These are phyloP conservation scores for Suillus ampliporus DNA, from an alignment of 768 basidiomycete species.

Conservation along the genomic window DNA sequence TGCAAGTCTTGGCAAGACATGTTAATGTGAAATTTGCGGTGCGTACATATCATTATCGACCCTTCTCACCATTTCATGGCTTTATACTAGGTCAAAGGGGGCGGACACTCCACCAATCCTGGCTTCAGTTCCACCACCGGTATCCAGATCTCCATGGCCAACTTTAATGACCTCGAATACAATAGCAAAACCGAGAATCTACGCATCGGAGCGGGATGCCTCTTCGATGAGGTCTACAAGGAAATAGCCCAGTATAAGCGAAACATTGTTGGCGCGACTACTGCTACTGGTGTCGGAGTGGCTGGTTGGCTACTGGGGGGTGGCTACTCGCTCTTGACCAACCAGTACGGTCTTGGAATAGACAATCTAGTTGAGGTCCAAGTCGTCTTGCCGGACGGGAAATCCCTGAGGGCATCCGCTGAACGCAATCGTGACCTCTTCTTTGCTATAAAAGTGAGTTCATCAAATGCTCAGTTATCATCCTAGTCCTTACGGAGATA, in stretches of 20 bases:
- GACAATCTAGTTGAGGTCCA: constrained; percentile 38
- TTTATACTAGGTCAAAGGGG: constrained; percentile 35
- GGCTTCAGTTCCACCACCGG: constrained; percentile 40
- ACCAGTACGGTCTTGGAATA: constrained; percentile 38
- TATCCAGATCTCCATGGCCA: constrained; percentile 33
- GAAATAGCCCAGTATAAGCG: constrained; percentile 14
- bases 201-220: constrained; percentile 32
- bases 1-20: background rate
- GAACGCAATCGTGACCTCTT: constrained; percentile 40
- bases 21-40: constrained; percentile 2
- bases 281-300: constrained; percentile 33
- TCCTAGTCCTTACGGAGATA: constrained; percentile 4
- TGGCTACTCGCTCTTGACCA: constrained; percentile 41
- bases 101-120: constrained; percentile 36
- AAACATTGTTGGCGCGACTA: constrained; percentile 32
- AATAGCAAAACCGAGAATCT: constrained; percentile 21
- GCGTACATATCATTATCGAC: background rate
- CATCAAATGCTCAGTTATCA: background rate
- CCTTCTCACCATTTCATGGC: background rate
- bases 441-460: constrained; percentile 37
- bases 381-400: constrained; percentile 38
- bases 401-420: constrained; percentile 8
- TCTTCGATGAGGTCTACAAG: constrained; percentile 36
- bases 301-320: constrained; percentile 40
- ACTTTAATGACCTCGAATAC: constrained; percentile 29